These are phyloP conservation scores for Colletotrichum spinosum DNA, from an alignment of 2,329 filamentous ascomycete genomes.

Conservation along the genomic window DNA sequence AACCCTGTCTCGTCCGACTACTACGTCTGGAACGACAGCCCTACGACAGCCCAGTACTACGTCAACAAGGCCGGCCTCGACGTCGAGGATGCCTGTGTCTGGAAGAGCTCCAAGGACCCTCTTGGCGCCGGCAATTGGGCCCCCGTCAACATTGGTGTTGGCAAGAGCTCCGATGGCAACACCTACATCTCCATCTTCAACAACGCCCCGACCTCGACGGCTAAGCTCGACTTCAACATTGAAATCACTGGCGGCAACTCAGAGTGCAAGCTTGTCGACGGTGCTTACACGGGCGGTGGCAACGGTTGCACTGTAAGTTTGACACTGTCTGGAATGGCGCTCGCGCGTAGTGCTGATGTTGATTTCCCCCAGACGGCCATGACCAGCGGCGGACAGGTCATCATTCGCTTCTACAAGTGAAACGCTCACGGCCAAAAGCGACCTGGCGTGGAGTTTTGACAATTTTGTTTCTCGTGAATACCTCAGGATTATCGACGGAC, in stretches of 20 bases:
- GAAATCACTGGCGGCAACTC: conserved; percentile 73
- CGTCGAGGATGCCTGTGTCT: conserved; percentile 78
- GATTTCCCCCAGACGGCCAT: conserved; percentile 54
- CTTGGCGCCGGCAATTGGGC: conserved; percentile 84
- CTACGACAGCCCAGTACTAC: conserved; percentile 95
- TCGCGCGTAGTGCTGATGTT: neutral
- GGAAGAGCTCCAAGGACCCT: conserved; percentile 65
- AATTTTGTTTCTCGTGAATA: conserved; percentile 40
- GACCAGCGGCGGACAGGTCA: conserved; percentile 52
- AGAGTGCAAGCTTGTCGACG: conserved; percentile 74
- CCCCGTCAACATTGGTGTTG: conserved; percentile 86
- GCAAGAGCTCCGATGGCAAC: conserved; percentile 70
- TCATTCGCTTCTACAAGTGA: conserved; percentile 57
- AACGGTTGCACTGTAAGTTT: conserved; percentile 85
- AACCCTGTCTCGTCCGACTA: conserved; percentile 79
- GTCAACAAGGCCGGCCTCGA: conserved; percentile 84
- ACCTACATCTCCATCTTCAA: conserved; percentile 89
- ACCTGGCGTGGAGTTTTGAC: conserved; percentile 37
- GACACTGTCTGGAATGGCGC: neutral
- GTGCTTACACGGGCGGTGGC: conserved; percentile 68
- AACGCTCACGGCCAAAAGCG: conserved; percentile 36
- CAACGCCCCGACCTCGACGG: conserved; percentile 80
- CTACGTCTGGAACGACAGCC: conserved; percentile 80
- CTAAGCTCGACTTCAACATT: conserved; percentile 81
- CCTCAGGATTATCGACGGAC: conserved; percentile 34